phyloP scores from a whole-genome alignment of 2,329 filamentous ascomycete species.

The Aspergillus vadensis region DNA sequence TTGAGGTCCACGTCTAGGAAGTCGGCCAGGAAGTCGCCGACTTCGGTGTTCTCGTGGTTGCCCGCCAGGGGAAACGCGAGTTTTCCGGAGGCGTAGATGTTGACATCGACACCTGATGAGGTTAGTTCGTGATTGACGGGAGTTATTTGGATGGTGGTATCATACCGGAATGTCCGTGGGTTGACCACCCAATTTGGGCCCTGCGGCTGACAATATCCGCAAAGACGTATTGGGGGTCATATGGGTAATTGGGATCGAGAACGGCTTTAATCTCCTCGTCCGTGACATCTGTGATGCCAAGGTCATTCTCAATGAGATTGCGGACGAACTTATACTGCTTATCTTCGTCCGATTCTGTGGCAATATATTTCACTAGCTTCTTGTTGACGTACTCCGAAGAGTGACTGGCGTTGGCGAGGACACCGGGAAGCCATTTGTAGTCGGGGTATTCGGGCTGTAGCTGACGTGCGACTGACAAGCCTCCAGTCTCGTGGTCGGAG shows the following conservation, averaged over 20 bases:
- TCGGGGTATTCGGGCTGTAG: conserved; percentile 63
- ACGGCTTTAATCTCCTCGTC: conserved; percentile 70
- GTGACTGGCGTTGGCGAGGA: conserved; percentile 77
- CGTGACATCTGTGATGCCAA: conserved; percentile 75
- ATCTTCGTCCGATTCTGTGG: conserved; percentile 45
- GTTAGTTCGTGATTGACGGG: conserved; percentile 12
- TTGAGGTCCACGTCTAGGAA: conserved; percentile 82
- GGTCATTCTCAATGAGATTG: conserved; percentile 65
- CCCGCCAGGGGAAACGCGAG: conserved; percentile 67
- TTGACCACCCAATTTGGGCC: conserved; percentile 89
- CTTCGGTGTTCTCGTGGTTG: conserved; percentile 93
- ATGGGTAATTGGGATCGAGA: conserved; percentile 57
- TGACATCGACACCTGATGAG: conserved; percentile 79
- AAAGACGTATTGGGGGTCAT: conserved; percentile 63
- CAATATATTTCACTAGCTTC: conserved; percentile 64
- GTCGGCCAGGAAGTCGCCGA: conserved; percentile 76
- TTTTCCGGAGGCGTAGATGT: conserved; percentile 81
- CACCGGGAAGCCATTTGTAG: conserved; percentile 79
- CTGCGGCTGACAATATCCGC: conserved; percentile 84
- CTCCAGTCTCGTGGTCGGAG: conserved; percentile 95
- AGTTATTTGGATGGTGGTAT: not conserved
- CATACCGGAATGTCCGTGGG: conserved; percentile 77
- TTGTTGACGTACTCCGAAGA: conserved; percentile 70
- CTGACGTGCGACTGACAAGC: conserved; percentile 78
- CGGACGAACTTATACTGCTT: conserved; percentile 65